phyloP scores from a whole-genome alignment of 1,284 basidiomycete species.

The Sanghuangporus sanghuang region DNA sequence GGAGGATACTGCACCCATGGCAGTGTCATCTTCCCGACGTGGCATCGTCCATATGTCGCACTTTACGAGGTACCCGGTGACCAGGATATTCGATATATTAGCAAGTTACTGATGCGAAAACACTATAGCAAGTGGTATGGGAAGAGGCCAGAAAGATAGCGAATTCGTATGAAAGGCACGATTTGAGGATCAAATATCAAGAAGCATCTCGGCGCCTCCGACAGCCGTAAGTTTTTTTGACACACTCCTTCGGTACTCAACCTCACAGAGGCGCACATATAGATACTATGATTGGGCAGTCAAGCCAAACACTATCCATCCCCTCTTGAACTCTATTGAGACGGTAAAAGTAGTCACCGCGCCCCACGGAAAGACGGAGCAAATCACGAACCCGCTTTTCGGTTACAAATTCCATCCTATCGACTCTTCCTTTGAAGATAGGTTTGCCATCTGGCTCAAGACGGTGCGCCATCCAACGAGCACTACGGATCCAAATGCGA shows the following conservation, averaged over 20 bases:
- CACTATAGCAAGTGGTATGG: slow-evolving; percentile 39
- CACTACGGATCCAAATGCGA: slow-evolving; percentile 17
- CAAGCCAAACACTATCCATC: slow-evolving; percentile 32
- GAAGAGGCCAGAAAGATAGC: slow-evolving; percentile 35
- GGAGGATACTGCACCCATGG: slow-evolving; percentile 49
- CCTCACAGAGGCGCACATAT: not conserved
- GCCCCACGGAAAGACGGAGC: slow-evolving; percentile 29
- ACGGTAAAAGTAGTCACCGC: slow-evolving; percentile 34
- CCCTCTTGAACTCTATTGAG: slow-evolving; percentile 36
- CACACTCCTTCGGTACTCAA: not conserved
- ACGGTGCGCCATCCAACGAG: slow-evolving; percentile 38
- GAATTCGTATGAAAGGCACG: not conserved
- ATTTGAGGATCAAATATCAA: slow-evolving; percentile 27
- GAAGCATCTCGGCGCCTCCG: slow-evolving; percentile 36
- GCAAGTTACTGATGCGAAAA: not conserved
- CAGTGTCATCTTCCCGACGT: slow-evolving; percentile 46
- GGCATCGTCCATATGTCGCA: slow-evolving; percentile 47
- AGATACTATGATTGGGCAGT: slow-evolving; percentile 39
- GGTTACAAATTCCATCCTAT: slow-evolving; percentile 36
- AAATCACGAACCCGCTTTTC: slow-evolving; percentile 38
- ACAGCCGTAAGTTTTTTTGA: slow-evolving; percentile 26
- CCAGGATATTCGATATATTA: not conserved
- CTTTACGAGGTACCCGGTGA: slow-evolving; percentile 36
- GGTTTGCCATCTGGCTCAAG: slow-evolving; percentile 33
- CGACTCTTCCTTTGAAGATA: slow-evolving; percentile 32